Evolutionary conservation across 331 rosid genomes (phyloP).

Genomic region (Stylosanthes scabra): DNA sequence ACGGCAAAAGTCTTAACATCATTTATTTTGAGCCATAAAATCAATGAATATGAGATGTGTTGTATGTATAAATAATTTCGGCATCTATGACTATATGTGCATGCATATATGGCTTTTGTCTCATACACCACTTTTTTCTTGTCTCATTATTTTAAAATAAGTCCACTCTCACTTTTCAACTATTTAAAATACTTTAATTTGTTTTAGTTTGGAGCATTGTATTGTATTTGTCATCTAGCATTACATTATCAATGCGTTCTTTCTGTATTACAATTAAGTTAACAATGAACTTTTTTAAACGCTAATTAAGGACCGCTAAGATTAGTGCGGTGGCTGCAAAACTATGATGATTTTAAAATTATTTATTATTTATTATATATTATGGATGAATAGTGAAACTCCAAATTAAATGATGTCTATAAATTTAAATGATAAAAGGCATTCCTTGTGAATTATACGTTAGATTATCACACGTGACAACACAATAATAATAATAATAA

Average conservation of each 20-base stretch:
- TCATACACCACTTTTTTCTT: constrained; percentile 25
- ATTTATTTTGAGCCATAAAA: constrained; percentile 7
- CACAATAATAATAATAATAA: not conserved
- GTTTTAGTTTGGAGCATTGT: constrained; percentile 6
- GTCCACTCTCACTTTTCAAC: constrained; percentile 35
- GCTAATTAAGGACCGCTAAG: not conserved
- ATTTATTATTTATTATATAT: no score
- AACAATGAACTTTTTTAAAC: not conserved
- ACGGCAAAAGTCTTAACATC: constrained; percentile 45
- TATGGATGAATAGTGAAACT: no score
- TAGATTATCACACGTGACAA: constrained; percentile 13
- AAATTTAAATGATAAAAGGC: constrained; percentile 7
- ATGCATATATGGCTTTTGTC: constrained; percentile 43
- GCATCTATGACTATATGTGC: not conserved
- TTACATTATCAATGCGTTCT: no score
- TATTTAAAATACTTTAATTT: constrained; percentile 28
- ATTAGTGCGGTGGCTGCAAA: not conserved
- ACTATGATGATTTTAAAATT: no score
- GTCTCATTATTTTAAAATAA: constrained; percentile 38
- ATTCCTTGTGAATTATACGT: not conserved
- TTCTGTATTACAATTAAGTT: not conserved
- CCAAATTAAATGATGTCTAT: no score
- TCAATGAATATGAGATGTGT: constrained; percentile 5
- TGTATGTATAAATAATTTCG: not conserved
- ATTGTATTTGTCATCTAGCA: not conserved